Conservation (phyloP, 2,329 filamentous ascomycete species). For the Sarocladium oryzae region DNA sequence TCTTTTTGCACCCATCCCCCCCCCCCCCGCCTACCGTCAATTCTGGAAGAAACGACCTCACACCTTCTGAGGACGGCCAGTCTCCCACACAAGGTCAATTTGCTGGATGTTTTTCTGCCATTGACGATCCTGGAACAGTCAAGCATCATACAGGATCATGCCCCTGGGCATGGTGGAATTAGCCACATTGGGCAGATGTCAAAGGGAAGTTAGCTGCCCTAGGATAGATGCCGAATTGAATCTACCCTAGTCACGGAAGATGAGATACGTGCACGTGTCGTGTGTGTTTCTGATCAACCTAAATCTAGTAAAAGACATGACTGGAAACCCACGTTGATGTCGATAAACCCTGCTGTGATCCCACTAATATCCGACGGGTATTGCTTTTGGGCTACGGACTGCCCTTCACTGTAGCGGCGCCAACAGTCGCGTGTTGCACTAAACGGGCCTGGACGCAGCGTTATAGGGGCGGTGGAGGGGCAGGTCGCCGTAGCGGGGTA, state of each 20-base stretch:
- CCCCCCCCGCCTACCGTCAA: neutral
- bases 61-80: neutral
- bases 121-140: neutral
- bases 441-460: too few species aligned
- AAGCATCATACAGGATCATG: too few species aligned
- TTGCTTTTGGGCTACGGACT: too few species aligned
- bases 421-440: too few species aligned
- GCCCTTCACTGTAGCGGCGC: too few species aligned
- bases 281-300: too few species aligned
- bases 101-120: neutral
- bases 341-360: too few species aligned
- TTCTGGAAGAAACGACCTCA: neutral
- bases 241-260: constrained; percentile 29
- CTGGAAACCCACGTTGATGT: too few species aligned
- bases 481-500: too few species aligned
- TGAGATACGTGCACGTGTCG: neutral
- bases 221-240: constrained; percentile 48
- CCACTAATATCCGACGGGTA: constrained; percentile 1
- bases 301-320: too few species aligned
- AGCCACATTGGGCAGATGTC: constrained; percentile 18
- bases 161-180: constrained; percentile 13
- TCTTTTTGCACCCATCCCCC: neutral
- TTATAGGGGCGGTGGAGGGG: too few species aligned
- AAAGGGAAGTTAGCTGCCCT: constrained; percentile 9
- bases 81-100: neutral